Evolutionary conservation across 2,329 filamentous ascomycete species (phyloP).

Genomic region (Diaporthe citrichinensis): DNA sequence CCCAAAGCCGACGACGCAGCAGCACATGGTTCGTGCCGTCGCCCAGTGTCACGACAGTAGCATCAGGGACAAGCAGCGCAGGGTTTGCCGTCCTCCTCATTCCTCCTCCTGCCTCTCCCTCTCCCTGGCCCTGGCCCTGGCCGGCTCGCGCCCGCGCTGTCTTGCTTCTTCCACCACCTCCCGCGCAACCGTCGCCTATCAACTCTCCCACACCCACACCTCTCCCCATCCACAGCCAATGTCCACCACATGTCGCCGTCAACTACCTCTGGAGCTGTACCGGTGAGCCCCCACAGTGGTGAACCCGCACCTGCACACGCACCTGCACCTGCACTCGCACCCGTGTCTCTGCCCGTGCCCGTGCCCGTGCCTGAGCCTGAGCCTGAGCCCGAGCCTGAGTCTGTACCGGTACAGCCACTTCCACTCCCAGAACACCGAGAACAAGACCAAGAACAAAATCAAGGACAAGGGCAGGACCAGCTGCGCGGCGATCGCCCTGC

Average conservation of each 20-base stretch:
- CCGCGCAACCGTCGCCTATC: conserved; percentile 45
- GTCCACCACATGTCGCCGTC: conserved; percentile 71
- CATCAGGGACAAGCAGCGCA: conserved; percentile 32
- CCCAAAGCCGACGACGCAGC: conserved; percentile 8
- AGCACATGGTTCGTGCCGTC: conserved; percentile 28
- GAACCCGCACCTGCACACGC: conserved; percentile 54
- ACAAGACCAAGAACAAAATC: conserved; percentile 22
- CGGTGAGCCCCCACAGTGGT: conserved; percentile 44
- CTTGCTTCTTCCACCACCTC: conserved; percentile 19
- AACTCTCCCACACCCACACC: conserved; percentile 47
- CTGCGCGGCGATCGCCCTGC: conserved; percentile 18
- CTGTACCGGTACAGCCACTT: conserved; percentile 28
- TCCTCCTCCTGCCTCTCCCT: not conserved
- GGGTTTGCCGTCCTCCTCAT: conserved; percentile 22
- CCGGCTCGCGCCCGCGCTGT: not conserved
- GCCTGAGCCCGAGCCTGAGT: conserved; percentile 14
- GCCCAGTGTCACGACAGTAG: conserved; percentile 16
- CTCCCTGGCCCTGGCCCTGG: conserved; percentile 12
- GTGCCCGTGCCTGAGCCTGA: conserved; percentile 27
- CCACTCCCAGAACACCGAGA: conserved; percentile 6
- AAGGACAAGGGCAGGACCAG: conserved; percentile 25
- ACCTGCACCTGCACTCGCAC: conserved; percentile 38
- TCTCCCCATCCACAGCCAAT: conserved; percentile 59
- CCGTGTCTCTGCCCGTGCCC: conserved; percentile 6
- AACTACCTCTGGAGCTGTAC: conserved; percentile 64